A percentile compares a stretch with the other conserved stretches of the same genome.
Evolutionary conservation across 2,329 filamentous ascomycete genomes (phyloP).

Genomic region (Diaporthe nobilis): DNA sequence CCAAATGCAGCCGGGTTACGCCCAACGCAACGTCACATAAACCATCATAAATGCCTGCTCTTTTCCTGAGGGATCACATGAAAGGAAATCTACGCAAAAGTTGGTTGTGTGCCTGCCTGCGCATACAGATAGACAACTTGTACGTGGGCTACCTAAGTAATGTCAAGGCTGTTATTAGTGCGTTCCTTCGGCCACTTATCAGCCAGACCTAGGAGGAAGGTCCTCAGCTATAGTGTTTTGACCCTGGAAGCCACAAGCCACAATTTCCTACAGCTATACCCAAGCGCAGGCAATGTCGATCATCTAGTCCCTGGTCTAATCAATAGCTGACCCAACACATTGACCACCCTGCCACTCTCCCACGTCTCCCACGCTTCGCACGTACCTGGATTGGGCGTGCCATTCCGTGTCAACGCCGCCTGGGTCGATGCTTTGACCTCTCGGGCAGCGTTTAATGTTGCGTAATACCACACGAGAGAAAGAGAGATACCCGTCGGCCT

Average conservation of each 20-base stretch:
- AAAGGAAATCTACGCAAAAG: too few species aligned
- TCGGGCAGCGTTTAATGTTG: neutral
- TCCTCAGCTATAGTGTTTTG: conserved; percentile 16
- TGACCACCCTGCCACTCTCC: neutral
- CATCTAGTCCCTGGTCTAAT: neutral
- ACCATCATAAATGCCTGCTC: neutral
- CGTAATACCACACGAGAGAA: neutral
- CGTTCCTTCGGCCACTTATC: neutral
- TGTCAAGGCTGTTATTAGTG: neutral
- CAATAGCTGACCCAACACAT: neutral
- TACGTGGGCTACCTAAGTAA: neutral
- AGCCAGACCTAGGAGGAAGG: neutral
- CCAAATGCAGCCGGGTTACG: neutral
- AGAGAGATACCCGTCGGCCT: neutral
- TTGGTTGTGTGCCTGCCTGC: neutral
- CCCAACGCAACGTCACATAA: neutral
- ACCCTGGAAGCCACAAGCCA: conserved; percentile 19
- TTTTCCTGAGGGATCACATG: neutral
- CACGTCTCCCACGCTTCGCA: neutral
- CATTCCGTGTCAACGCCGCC: neutral
- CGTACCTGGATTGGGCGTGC: neutral
- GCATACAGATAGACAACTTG: neutral
- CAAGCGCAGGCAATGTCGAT: neutral
- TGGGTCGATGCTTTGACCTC: neutral
- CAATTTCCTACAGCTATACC: neutral